phyloP scores from a whole-genome alignment of 768 basidiomycete genomes.

The Baorangia bicolor region DNA sequence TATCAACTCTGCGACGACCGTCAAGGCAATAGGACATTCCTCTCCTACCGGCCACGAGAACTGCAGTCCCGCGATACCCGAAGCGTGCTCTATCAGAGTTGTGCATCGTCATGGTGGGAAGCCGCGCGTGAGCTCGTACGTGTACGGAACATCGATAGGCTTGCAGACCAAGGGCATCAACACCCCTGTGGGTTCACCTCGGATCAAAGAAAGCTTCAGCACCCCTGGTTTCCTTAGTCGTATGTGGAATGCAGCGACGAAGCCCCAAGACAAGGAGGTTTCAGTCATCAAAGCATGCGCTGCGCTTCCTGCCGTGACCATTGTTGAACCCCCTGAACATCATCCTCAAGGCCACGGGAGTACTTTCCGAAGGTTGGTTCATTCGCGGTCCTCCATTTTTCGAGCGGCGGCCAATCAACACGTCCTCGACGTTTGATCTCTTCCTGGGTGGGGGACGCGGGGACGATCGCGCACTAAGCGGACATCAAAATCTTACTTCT shows the following conservation, averaged over 20 bases:
- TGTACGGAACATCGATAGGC: slow-evolving; percentile 24
- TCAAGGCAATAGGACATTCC: slow-evolving; percentile 29
- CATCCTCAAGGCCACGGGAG: slow-evolving; percentile 30
- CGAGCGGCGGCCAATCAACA: slow-evolving; percentile 30
- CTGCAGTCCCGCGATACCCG: slow-evolving; percentile 13
- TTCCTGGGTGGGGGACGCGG: slow-evolving; percentile 1
- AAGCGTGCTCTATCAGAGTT: slow-evolving; percentile 25
- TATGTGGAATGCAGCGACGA: slow-evolving; percentile 70
- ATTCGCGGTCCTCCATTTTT: slow-evolving; percentile 46
- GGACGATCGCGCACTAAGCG: slow-evolving; percentile 14
- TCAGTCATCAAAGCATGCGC: slow-evolving; percentile 6
- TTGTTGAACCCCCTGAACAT: slow-evolving; percentile 27
- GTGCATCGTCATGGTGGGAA: slow-evolving; percentile 26
- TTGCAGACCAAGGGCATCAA: slow-evolving; percentile 13
- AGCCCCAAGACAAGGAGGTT: slow-evolving; percentile 34
- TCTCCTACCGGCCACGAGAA: slow-evolving; percentile 22
- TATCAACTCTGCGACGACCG: slow-evolving; percentile 35
- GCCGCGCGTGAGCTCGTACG: slow-evolving; percentile 29
- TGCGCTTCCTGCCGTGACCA: slow-evolving; percentile 19
- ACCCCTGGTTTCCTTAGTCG: slow-evolving; percentile 60
- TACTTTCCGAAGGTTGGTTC: slow-evolving; percentile 43
- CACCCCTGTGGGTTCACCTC: slow-evolving; percentile 18
- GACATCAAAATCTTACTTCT: slow-evolving; percentile 25
- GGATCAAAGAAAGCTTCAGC: slow-evolving; percentile 39
- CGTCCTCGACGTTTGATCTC: slow-evolving; percentile 28